Percentiles rank a stretch among this genome's conserved stretches.
These are phyloP conservation scores for Chlamydomonas reinhardtii DNA, from an alignment of 163 green algal genomes.

Conservation along the genomic window DNA sequence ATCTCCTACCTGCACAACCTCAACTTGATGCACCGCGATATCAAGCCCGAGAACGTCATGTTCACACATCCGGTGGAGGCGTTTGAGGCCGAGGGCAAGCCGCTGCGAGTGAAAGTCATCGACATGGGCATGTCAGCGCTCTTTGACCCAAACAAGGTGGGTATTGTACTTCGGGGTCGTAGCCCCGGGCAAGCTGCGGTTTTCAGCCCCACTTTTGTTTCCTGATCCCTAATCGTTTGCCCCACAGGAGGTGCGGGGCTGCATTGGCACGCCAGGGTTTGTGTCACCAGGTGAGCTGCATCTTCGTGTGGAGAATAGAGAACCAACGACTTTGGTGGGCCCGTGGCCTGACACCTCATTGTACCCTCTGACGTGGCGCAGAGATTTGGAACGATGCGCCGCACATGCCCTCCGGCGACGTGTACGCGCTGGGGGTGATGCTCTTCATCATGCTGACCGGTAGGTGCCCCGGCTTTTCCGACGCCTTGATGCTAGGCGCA, in stretches of 20 bases:
- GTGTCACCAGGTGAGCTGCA: background rate
- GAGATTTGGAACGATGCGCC: conserved; percentile 67
- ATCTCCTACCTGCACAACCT: conserved; percentile 44
- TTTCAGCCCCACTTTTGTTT: no score
- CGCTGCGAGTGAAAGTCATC: conserved; percentile 68
- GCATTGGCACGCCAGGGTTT: conserved; percentile 25
- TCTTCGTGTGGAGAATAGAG: no score
- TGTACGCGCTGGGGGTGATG: conserved; percentile 76
- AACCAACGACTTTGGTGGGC: no score
- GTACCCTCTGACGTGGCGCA: no score
- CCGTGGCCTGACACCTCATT: no score
- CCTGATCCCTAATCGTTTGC: no score
- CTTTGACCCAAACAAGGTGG: conserved; percentile 56
- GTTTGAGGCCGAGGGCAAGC: background rate
- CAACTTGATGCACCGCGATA: conserved; percentile 40
- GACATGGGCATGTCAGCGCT: conserved; percentile 80
- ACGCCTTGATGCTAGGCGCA: no score
- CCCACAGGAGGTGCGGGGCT: conserved; percentile 4
- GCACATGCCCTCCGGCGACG: conserved; percentile 21
- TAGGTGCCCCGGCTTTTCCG: no score
- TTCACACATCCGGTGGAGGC: conserved; percentile 14
- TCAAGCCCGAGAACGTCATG: conserved; percentile 50
- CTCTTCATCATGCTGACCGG: conserved; percentile 80
- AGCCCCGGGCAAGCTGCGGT: no score
- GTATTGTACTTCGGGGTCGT: no score